Evolutionary conservation across 148 eudicot species (phyloP).

Genomic region (Fagopyrum esculentum): DNA sequence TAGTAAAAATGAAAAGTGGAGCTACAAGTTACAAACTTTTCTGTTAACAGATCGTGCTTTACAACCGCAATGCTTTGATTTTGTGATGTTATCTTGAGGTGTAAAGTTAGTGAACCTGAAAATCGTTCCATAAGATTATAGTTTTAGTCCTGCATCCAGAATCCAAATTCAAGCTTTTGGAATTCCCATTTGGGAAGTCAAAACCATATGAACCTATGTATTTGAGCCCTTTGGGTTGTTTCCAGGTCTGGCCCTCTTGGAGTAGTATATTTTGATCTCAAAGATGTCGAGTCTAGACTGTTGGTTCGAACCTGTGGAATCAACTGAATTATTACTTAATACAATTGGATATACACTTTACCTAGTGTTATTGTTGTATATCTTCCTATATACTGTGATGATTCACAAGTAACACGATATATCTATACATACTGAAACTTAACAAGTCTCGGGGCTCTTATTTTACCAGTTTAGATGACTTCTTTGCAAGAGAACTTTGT

Average conservation of each 20-base stretch:
- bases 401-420: not conserved
- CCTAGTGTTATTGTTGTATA: not conserved
- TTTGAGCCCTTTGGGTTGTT: slow-evolving; percentile 66
- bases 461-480: slow-evolving; percentile 10
- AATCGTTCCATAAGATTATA: not conserved
- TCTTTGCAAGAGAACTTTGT: not conserved
- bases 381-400: not conserved
- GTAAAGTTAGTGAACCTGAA: not conserved
- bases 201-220: slow-evolving; percentile 33
- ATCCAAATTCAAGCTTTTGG: not conserved
- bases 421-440: not conserved
- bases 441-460: not conserved
- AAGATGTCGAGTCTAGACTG: not conserved
- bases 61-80: not conserved
- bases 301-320: not conserved
- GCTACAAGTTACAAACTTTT: not conserved
- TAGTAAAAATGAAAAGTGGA: not conserved
- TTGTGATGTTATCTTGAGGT: not conserved
- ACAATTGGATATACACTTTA: not conserved
- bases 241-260: slow-evolving; percentile 63
- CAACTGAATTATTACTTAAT: not conserved
- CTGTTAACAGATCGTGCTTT: slow-evolving; percentile 4
- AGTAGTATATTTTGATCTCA: slow-evolving; percentile 38
- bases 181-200: not conserved
- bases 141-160: not conserved